Evolutionary conservation across 1,139 yeast species (phyloP).

Genomic region (Nakaseomyces glabratus): DNA sequence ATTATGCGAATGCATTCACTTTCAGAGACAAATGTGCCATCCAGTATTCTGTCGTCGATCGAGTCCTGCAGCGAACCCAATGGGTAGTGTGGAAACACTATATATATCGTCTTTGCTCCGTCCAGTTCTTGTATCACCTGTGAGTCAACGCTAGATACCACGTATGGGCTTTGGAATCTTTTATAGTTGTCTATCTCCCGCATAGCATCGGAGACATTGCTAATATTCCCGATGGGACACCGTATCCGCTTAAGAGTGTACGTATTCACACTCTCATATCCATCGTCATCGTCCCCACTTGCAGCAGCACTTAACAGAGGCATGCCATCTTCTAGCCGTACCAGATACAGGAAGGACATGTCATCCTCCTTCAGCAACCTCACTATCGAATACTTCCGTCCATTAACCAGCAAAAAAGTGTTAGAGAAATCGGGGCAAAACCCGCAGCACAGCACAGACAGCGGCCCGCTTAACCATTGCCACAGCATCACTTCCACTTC

Average conservation of each 20-base stretch:
- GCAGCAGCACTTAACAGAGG: constrained; percentile 11
- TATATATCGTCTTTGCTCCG: constrained; percentile 70
- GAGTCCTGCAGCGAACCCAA: constrained; percentile 70
- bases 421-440: constrained; percentile 7
- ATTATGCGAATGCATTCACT: constrained; percentile 52
- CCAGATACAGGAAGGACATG: constrained; percentile 80
- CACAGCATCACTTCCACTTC: not conserved
- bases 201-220: constrained; percentile 62
- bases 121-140: constrained; percentile 62
- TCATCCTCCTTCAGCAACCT: constrained; percentile 84
- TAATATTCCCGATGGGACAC: constrained; percentile 73
- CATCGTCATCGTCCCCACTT: constrained; percentile 30
- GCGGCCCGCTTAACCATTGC: constrained; percentile 4
- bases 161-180: constrained; percentile 58
- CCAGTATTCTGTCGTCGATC: constrained; percentile 54
- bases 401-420: constrained; percentile 25
- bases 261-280: constrained; percentile 28
- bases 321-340: constrained; percentile 35
- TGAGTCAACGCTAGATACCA: constrained; percentile 64
- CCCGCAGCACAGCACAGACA: constrained; percentile 5
- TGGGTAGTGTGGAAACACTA: constrained; percentile 68
- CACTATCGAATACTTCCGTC: constrained; percentile 36
- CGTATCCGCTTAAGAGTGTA: constrained; percentile 79
- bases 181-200: constrained; percentile 69
- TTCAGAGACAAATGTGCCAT: constrained; percentile 47